Conservation (phyloP, 148 eudicot species). For the Mesembryanthemum crystallinum region DNA sequence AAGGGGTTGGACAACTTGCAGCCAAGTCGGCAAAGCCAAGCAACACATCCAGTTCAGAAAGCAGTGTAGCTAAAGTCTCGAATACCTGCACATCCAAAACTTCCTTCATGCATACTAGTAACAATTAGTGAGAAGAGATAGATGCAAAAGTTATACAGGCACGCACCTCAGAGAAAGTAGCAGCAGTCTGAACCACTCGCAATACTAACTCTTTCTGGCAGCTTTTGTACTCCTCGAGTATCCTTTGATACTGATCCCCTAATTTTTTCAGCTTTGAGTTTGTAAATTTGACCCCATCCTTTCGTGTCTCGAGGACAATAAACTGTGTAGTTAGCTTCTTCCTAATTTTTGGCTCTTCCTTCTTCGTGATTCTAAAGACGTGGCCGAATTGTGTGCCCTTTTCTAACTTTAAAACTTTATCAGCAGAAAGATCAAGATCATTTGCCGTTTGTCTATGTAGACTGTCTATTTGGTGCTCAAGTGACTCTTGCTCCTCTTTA, state of each 20-base stretch:
- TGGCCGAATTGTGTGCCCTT: slow-evolving; percentile 98
- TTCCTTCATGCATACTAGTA: slow-evolving; percentile 12
- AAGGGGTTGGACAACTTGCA: slow-evolving; percentile 80
- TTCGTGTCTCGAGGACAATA: slow-evolving; percentile 91
- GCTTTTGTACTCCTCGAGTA: slow-evolving; percentile 74
- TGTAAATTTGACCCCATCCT: slow-evolving; percentile 96
- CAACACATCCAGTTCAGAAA: slow-evolving; percentile 91
- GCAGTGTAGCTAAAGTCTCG: slow-evolving; percentile 58
- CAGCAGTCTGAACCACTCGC: slow-evolving; percentile 75
- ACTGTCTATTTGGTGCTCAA: slow-evolving; percentile 64
- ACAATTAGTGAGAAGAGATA: slow-evolving; percentile 16
- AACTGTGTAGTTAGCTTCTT: slow-evolving; percentile 85
- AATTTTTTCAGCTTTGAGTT: slow-evolving; percentile 81
- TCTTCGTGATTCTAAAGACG: slow-evolving; percentile 95
- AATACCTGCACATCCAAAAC: slow-evolving; percentile 59
- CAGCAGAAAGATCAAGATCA: slow-evolving; percentile 85
- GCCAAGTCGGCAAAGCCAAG: slow-evolving; percentile 97
- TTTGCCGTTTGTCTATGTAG: slow-evolving; percentile 69
- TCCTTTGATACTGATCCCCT: slow-evolving; percentile 79
- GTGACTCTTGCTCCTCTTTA: slow-evolving; percentile 67
- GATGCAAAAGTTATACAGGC: slow-evolving; percentile 4
- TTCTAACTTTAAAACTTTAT: slow-evolving; percentile 79
- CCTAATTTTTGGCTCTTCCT: slow-evolving; percentile 93
- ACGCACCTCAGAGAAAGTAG: slow-evolving; percentile 78
- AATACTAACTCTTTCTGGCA: slow-evolving; percentile 85